These are phyloP conservation scores for Myriangium duriaei DNA, from an alignment of 2,329 filamentous ascomycete genomes.

Conservation along the genomic window DNA sequence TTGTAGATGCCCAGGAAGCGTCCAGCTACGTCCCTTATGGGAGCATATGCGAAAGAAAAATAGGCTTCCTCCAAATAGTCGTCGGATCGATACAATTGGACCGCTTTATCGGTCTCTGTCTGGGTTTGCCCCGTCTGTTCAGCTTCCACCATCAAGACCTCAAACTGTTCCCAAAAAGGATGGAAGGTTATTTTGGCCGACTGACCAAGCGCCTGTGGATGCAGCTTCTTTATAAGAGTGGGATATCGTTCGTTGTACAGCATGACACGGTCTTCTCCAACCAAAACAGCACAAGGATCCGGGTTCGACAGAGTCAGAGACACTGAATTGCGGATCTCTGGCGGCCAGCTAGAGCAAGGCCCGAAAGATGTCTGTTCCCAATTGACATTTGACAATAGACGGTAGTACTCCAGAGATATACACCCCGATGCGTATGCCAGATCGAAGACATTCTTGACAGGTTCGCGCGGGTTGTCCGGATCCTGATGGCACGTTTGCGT, in stretches of 20 bases:
- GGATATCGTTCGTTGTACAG: slow-evolving; percentile 12
- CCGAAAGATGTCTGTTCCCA: slow-evolving; percentile 1
- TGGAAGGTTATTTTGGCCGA: slow-evolving; percentile 8
- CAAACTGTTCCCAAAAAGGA: slow-evolving; percentile 9
- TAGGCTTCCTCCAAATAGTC: slow-evolving; percentile 10
- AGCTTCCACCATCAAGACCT: slow-evolving; percentile 10
- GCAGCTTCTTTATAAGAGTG: slow-evolving; percentile 3
- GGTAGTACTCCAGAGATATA: neutral
- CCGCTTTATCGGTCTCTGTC: too few species aligned
- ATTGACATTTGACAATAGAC: neutral
- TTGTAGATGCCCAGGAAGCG: slow-evolving; percentile 11
- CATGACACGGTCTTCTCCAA: slow-evolving; percentile 5
- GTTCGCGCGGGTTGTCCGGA: too few species aligned
- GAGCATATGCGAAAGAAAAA: slow-evolving; percentile 12
- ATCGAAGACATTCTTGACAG: neutral
- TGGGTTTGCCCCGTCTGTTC: too few species aligned
- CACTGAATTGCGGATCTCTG: neutral
- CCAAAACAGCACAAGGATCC: neutral
- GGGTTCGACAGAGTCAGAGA: slow-evolving; percentile 1
- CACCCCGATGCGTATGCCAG: neutral
- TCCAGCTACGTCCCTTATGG: slow-evolving; percentile 11
- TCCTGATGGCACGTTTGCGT: too few species aligned
- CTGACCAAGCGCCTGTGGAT: slow-evolving; percentile 9
- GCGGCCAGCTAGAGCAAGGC: neutral
- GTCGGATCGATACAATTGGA: slow-evolving; percentile 9